Percentiles rank a stretch among this genome's conserved stretches.
Conservation (phyloP, 139 green algal species). For the Tetratostichococcus sp. region DNA sequence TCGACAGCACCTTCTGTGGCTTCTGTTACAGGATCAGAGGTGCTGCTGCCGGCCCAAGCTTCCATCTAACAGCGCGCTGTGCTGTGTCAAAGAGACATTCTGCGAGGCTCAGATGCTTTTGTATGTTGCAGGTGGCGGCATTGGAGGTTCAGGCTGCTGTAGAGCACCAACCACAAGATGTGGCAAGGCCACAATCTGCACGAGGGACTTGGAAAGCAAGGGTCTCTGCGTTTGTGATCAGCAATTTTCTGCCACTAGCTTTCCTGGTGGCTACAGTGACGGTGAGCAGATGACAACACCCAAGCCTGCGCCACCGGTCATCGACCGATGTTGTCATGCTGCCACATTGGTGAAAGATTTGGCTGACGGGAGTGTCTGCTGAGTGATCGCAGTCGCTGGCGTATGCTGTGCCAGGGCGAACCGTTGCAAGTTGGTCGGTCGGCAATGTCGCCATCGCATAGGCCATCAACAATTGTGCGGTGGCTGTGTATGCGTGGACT, state of each 20-base stretch:
- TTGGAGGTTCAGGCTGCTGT: no score
- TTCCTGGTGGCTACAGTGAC: conserved; percentile 8
- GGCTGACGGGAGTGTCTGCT: background rate
- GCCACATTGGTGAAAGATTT: no score
- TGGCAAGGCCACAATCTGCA: no score
- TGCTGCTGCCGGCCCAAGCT: no score
- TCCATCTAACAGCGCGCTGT: no score
- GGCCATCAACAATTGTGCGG: conserved; percentile 21
- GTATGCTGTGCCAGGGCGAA: background rate
- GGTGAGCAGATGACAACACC: background rate
- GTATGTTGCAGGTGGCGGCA: no score
- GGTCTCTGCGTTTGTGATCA: background rate
- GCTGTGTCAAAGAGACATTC: no score
- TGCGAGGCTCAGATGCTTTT: no score
- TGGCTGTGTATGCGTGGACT: no score
- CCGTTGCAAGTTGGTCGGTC: background rate
- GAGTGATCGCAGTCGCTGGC: background rate
- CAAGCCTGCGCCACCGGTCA: conserved; percentile 9
- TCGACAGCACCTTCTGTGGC: no score
- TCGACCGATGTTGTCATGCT: conserved; percentile 8
- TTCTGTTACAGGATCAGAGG: no score
- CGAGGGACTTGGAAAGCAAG: background rate
- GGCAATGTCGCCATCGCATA: conserved; percentile 17
- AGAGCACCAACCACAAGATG: no score
- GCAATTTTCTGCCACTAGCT: conserved; percentile 21